phyloP scores from a whole-genome alignment of 148 eudicot species.

The Heliosperma pusillum region DNA sequence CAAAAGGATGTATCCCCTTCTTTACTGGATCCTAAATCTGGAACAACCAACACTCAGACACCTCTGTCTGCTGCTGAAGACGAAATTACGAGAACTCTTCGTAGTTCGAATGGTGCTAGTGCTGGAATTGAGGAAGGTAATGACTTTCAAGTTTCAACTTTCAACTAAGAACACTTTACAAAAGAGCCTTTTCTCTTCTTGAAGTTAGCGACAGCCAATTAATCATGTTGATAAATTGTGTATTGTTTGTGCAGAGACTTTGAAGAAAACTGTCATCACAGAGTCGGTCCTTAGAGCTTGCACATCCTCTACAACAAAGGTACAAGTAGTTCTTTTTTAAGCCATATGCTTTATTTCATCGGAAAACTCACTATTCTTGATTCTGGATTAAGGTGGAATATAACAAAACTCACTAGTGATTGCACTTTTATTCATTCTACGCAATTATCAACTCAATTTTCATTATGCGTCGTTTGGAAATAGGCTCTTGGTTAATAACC shows the following conservation, averaged over 20 bases:
- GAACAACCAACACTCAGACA: background rate
- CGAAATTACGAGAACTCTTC: slow-evolving; percentile 12
- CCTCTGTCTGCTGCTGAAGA: slow-evolving; percentile 1
- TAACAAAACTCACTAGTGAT: background rate
- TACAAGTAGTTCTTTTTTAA: background rate
- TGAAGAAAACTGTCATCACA: background rate
- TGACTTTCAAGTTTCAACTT: background rate
- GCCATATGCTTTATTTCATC: background rate
- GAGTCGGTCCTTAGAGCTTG: slow-evolving; percentile 1
- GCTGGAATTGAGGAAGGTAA: background rate
- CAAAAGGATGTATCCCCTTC: slow-evolving; percentile 6
- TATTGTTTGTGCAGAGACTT: slow-evolving; percentile 1
- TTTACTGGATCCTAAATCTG: background rate
- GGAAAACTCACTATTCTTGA: background rate
- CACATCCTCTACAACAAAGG: slow-evolving; percentile 6
- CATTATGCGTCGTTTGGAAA: background rate
- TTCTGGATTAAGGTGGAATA: background rate
- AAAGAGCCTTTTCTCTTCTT: background rate
- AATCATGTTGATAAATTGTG: background rate
- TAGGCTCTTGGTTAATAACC: background rate
- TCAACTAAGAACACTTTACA: background rate
- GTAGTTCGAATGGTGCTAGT: background rate
- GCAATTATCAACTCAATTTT: background rate
- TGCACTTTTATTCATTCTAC: background rate
- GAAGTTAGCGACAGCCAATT: background rate